Conservation (phyloP, 352 stramenopile species). For the Globisporangium recalcitrans region DNA sequence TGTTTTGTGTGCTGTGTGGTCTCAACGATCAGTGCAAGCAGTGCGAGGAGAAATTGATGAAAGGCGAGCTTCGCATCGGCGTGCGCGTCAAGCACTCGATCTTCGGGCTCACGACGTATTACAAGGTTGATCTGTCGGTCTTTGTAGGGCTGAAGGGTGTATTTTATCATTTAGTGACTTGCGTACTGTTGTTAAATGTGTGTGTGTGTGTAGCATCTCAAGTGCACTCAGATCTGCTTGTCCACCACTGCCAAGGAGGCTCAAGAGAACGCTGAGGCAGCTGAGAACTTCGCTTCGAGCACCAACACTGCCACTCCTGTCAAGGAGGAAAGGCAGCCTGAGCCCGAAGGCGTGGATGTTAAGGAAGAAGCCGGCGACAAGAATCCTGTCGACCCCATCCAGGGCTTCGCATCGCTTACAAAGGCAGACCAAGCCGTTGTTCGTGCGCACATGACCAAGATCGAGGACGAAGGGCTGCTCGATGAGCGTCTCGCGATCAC, state of each 20-base stretch:
- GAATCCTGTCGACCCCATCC: constrained; percentile 32
- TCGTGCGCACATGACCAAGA: constrained; percentile 51
- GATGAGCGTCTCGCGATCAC: constrained; percentile 66
- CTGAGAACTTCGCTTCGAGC: neutral
- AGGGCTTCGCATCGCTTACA: constrained; percentile 38
- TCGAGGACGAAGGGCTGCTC: constrained; percentile 40
- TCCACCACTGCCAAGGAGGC: constrained; percentile 11
- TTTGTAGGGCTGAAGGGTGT: neutral
- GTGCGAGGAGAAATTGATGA: constrained; percentile 59
- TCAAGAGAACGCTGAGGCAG: neutral
- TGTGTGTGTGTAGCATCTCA: constrained; percentile 24
- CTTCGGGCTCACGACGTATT: constrained; percentile 77
- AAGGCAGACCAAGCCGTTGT: constrained; percentile 42
- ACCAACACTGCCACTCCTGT: too few species aligned
- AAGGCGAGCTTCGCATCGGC: constrained; percentile 42
- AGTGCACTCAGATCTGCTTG: constrained; percentile 41
- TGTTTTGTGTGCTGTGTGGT: neutral
- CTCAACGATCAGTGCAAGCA: constrained; percentile 52
- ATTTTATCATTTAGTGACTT: neutral
- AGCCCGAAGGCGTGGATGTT: constrained; percentile 8
- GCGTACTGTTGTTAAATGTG: neutral
- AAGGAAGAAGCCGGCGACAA: constrained; percentile 8
- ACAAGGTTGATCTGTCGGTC: constrained; percentile 62
- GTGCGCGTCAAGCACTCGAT: constrained; percentile 69
- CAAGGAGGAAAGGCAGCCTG: constrained; percentile 4